Base-by-base conservation (phyloP, 345 rosid genomes). In the Arabis hirsuta region DNA sequence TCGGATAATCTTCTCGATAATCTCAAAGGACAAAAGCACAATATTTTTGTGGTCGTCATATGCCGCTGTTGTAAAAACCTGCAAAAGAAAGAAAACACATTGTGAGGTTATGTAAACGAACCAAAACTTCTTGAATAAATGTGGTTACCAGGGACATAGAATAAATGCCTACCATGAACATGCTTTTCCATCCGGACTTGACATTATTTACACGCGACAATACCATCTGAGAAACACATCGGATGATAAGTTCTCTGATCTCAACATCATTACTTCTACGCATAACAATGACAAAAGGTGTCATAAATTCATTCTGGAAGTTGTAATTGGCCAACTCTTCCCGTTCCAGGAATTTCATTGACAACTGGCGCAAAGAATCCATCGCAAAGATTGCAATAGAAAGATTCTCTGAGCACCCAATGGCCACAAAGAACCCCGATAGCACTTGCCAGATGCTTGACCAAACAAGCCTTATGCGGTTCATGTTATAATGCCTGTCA, bases 111-210 rank as follows among this genome's bases (percentile, higher is more conserved):
- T 22, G 12, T 9, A 47, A 44, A 55, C 55, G 43, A 57, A 43
- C 26, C 16, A 66, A 61, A 60, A 24, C 51, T 67, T 51, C 34
- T 52, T 65, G 24, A 62, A 71, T 29, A 22, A 13, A 14, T 38
- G 41, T 36, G 47, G 36, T 34, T 50, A 36, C 13, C 24, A 58
- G 67, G 38, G 27, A 43, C 50, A 20, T 12, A 71, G 44, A 69
- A 54, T 52, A 71, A 67, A 34, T 26, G 62, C 76, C 66, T 91
- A 95, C 99, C 99, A 95, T 84, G 84, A 95, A 95, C 99, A 95
- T 91, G 96, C 99, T 95, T 84, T 95, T 95, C 99, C 99, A 95
- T 60, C 99, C 99, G 5, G 99, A 95, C 77, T 95, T 95, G 60
- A 95, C 98, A 77, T 95, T 88, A 67, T 86, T 90, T 69, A 95